phyloP scores from a whole-genome alignment of 73 alveolate genomes.

The Paramecium biaurelia region DNA sequence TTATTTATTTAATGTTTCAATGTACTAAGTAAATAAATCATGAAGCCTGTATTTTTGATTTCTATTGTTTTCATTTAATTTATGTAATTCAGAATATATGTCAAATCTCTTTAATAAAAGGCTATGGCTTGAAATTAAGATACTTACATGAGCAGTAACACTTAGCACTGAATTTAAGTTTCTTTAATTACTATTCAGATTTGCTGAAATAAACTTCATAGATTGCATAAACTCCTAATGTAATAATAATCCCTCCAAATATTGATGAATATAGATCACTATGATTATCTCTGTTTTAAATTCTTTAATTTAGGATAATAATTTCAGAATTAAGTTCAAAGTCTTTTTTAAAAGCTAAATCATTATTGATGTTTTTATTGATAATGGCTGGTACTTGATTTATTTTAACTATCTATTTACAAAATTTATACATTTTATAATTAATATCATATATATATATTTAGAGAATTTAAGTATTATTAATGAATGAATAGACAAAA shows the following conservation, averaged over 20 bases:
- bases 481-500: no score
- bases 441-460: neutral
- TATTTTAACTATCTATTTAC: neutral
- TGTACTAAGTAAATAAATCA: neutral
- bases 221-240: slow-evolving; percentile 1
- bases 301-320: neutral
- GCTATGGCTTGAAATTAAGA: neutral
- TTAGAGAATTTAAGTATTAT: neutral
- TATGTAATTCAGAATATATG: neutral
- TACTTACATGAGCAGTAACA: slow-evolving; percentile 4
- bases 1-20: neutral
- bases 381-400: slow-evolving; percentile 15
- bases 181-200: neutral
- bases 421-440: neutral
- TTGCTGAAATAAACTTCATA: slow-evolving; percentile 34
- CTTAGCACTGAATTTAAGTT: neutral
- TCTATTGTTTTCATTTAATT: neutral
- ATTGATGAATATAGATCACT: neutral
- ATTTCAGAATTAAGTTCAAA: slow-evolving; percentile 11
- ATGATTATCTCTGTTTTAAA: neutral
- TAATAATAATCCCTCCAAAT: slow-evolving; percentile 23
- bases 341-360: neutral
- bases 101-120: neutral
- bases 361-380: neutral
- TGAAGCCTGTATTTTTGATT: slow-evolving; percentile 36